Conservation (phyloP, 2,329 filamentous ascomycete genomes). For the Cordyceps militaris region DNA sequence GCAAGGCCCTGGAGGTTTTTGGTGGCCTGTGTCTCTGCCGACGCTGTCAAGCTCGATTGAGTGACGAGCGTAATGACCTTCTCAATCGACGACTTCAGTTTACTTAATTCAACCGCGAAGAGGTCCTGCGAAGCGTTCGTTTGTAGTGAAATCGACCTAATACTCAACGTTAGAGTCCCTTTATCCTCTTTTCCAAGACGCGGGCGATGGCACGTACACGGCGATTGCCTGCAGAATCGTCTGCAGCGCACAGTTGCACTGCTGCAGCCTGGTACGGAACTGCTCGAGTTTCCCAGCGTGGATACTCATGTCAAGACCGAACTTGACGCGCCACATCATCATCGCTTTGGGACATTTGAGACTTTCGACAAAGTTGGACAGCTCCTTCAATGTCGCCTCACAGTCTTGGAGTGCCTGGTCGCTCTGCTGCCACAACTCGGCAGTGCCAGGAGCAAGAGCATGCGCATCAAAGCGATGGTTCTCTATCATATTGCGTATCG, state of each 20-base stretch:
- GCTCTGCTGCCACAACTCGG: neutral
- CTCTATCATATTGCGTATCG: neutral
- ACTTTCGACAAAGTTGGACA: neutral
- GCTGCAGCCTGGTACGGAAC: neutral
- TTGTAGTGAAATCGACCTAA: neutral
- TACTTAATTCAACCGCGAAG: neutral
- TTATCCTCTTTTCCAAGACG: neutral
- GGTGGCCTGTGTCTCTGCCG: neutral
- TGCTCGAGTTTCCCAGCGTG: neutral
- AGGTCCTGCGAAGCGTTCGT: neutral
- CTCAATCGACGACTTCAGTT: neutral
- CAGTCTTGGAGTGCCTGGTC: neutral
- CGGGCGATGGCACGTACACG: neutral
- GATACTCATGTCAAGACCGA: neutral
- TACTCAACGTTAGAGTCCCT: neutral
- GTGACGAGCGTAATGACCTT: neutral
- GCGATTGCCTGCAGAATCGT: conserved; percentile 1
- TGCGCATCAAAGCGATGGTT: neutral
- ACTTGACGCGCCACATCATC: neutral
- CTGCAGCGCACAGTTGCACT: neutral
- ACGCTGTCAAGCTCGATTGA: neutral
- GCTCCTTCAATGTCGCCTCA: neutral
- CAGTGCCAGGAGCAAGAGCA: neutral
- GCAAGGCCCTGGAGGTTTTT: neutral
- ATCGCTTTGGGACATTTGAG: neutral